phyloP scores from a whole-genome alignment of 345 rosid species.

The Eucalyptus globulus region DNA sequence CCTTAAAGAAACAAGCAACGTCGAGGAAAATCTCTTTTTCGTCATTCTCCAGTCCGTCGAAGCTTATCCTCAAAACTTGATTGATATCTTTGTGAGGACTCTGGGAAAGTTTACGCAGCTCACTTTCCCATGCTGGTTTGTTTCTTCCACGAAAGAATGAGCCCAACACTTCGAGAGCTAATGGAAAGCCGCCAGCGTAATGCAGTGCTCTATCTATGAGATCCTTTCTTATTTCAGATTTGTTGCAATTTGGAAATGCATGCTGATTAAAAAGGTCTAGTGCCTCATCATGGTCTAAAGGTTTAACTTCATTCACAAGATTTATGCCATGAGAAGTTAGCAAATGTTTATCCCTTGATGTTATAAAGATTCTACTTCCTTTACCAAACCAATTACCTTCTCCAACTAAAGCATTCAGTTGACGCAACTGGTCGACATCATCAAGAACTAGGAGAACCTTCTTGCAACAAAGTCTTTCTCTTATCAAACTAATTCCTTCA shows the following conservation, averaged over 20 bases:
- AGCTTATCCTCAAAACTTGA: no score
- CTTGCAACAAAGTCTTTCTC: no score
- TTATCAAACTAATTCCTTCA: no score
- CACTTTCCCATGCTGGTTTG: no score
- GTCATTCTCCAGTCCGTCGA: accelerated
- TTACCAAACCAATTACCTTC: background rate
- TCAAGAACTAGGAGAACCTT: background rate
- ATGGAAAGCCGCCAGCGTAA: background rate
- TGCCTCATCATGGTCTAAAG: background rate
- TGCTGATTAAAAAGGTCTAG: background rate
- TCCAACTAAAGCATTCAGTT: background rate
- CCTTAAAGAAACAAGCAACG: no score
- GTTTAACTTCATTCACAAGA: background rate
- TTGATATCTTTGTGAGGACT: no score
- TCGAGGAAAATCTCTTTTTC: no score
- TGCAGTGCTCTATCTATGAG: background rate
- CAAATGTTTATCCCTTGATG: background rate
- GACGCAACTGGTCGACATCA: background rate
- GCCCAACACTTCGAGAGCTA: background rate
- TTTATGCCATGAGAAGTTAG: background rate
- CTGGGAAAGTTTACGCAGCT: accelerated
- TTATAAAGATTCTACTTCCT: background rate
- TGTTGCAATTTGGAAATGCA: background rate
- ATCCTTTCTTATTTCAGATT: background rate
- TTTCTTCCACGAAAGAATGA: no score